Evolutionary conservation across 441 rosid species (phyloP).

Genomic region (Jatropha podagrica): DNA sequence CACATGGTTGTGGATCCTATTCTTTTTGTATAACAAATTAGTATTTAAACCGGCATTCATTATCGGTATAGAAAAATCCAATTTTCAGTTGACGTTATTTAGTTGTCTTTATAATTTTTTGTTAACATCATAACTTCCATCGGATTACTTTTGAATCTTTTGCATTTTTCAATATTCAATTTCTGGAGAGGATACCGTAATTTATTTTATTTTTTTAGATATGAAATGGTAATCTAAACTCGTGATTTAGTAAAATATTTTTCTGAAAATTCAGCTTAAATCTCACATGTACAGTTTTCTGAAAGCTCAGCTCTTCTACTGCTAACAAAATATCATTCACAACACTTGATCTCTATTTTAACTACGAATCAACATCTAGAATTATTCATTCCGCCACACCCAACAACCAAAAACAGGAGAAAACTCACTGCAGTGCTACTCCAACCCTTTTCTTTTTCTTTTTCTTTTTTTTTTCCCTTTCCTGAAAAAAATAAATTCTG

Average conservation of each 20-base stretch:
- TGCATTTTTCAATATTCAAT: too few species aligned
- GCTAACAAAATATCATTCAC: neutral
- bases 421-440: neutral
- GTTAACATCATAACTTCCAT: too few species aligned
- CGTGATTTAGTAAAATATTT: too few species aligned
- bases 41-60: neutral
- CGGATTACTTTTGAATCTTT: too few species aligned
- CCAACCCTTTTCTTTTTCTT: neutral
- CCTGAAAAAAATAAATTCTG: too few species aligned
- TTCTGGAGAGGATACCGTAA: too few species aligned
- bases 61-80: neutral
- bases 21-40: slow-evolving; percentile 26
- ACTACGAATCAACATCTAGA: neutral
- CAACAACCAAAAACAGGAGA: neutral
- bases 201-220: too few species aligned
- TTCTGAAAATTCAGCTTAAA: too few species aligned
- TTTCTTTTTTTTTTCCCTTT: neutral
- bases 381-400: neutral
- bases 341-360: neutral
- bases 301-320: neutral
- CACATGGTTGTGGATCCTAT: slow-evolving; percentile 30
- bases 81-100: neutral
- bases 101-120: neutral
- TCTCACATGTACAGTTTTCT: neutral
- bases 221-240: too few species aligned